phyloP scores from a whole-genome alignment of 1,139 yeast genomes.

The Ogataea hybrid region DNA sequence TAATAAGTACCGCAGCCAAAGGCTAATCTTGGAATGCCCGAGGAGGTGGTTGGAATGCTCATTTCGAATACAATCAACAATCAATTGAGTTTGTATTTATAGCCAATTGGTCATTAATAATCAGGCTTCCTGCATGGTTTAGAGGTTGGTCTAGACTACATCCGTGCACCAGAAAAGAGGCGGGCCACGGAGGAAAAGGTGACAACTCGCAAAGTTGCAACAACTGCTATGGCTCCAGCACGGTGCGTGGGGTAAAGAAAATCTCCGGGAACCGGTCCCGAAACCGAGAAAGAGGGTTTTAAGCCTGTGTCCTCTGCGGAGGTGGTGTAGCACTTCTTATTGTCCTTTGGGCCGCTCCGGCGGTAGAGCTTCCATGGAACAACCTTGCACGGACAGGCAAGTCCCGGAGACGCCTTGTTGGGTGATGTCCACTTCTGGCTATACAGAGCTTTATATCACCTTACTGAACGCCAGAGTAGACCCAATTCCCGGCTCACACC shows the following conservation, averaged over 20 bases:
- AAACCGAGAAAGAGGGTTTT: background rate
- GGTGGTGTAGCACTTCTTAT: background rate
- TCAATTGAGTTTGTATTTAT: background rate
- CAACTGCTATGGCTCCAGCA: background rate
- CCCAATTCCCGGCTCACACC: background rate
- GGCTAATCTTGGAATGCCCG: conserved; percentile 37
- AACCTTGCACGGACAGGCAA: conserved; percentile 8
- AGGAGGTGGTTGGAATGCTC: conserved; percentile 17
- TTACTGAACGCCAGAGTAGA: no score
- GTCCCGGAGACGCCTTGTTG: conserved; percentile 4
- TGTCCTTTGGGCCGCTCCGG: conserved; percentile 8
- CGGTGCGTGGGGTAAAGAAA: background rate
- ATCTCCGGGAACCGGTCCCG: background rate
- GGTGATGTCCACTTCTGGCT: no score
- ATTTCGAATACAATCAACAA: conserved; percentile 25
- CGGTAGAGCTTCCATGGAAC: conserved; percentile 1
- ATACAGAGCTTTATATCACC: no score
- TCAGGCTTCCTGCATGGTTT: no score
- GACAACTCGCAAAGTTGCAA: background rate
- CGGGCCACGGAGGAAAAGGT: background rate
- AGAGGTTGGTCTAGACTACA: background rate
- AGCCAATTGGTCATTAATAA: background rate
- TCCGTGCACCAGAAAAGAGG: background rate
- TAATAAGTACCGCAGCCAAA: conserved; percentile 64
- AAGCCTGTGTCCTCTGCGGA: background rate